A percentile compares a stretch with the other conserved stretches of the same genome.
Conservation (phyloP, 164 flowering plant genomes). For the Santalum album region DNA sequence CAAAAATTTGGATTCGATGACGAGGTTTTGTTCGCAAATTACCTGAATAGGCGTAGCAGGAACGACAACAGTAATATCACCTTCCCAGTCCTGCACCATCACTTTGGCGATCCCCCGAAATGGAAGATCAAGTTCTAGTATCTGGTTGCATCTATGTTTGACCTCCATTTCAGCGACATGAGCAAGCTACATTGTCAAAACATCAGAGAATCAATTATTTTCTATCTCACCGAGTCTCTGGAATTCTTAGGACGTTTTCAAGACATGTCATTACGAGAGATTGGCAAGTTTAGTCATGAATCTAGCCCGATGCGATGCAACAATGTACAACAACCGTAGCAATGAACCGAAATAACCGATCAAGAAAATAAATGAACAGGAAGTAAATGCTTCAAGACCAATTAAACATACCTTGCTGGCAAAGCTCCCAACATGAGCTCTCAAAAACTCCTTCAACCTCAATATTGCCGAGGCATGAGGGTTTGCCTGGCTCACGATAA, state of each 20-base stretch:
- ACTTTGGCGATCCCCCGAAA: constrained; percentile 82
- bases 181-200: constrained; percentile 60
- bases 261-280: not conserved
- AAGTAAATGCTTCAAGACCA: no score
- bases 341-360: no score
- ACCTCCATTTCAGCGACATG: constrained; percentile 97
- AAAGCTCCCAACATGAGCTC: constrained; percentile 87
- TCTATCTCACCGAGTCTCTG: not conserved
- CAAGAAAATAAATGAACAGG: no score
- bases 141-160: constrained; percentile 90
- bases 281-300: no score
- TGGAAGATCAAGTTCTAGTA: constrained; percentile 90
- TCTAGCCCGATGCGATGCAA: not conserved
- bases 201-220: constrained; percentile 1
- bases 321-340: not conserved
- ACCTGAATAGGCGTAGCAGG: constrained; percentile 99
- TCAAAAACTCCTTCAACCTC: constrained; percentile 78
- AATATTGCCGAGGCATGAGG: constrained; percentile 90
- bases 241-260: no score
- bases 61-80: constrained; percentile 97
- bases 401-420: constrained; percentile 89
- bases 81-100: constrained; percentile 99
- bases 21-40: constrained; percentile 7
- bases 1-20: no score
- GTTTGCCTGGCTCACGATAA: constrained; percentile 97